A percentile compares a stretch with the other conserved stretches of the same genome.
Evolutionary conservation across 108 stramenopile species (phyloP).

Genomic region (Nitzschia sp.): DNA sequence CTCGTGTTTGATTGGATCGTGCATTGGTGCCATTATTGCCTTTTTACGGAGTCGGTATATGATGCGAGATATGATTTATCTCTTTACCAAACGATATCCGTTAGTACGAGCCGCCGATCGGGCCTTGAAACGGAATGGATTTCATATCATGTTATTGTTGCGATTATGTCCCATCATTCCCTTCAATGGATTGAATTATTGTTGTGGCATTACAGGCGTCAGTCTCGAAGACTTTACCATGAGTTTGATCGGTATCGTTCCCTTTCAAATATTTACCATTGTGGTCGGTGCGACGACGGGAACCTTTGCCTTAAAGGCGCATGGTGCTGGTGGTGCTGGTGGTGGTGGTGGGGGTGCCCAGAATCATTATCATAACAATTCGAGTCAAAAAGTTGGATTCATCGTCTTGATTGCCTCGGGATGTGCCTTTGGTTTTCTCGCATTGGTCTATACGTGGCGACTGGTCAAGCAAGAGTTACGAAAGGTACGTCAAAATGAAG

Average conservation of each 20-base stretch:
- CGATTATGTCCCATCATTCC: constrained; percentile 70
- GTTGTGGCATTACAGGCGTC: constrained; percentile 55
- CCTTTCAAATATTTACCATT: constrained; percentile 29
- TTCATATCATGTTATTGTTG: constrained; percentile 60
- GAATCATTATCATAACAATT: constrained; percentile 7
- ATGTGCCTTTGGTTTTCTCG: constrained; percentile 18
- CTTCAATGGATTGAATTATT: constrained; percentile 68
- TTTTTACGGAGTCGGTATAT: constrained; percentile 73
- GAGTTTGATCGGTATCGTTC: constrained; percentile 33
- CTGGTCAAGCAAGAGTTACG: constrained; percentile 28
- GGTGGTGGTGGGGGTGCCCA: too few species aligned
- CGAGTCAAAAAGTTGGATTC: constrained; percentile 7
- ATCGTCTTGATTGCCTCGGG: constrained; percentile 25
- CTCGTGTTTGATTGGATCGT: constrained; percentile 62
- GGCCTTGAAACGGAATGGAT: constrained; percentile 63
- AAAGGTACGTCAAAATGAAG: constrained; percentile 8
- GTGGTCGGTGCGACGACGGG: constrained; percentile 37
- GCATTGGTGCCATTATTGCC: constrained; percentile 49
- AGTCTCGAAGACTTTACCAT: constrained; percentile 21
- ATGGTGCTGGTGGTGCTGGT: too few species aligned
- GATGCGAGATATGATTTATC: constrained; percentile 65
- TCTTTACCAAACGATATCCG: constrained; percentile 68
- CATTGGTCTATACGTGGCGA: constrained; percentile 21
- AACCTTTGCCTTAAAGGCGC: not conserved
- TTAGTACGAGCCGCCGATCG: constrained; percentile 58